Conservation (phyloP, 163 green algal genomes). For the Chlorella variabilis region DNA sequence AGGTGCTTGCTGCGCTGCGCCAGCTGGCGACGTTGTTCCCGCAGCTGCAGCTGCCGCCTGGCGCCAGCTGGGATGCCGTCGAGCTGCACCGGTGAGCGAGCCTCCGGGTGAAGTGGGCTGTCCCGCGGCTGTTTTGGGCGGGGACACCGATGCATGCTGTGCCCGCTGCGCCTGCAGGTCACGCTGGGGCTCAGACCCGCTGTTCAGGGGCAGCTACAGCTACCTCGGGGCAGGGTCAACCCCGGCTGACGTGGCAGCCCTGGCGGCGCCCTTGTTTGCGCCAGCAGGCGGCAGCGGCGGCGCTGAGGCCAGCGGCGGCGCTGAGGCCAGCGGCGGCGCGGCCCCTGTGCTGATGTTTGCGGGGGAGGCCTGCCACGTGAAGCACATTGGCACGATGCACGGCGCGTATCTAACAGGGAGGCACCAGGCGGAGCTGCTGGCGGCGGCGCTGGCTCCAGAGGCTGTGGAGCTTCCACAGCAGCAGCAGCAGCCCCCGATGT, state of each 20-base stretch:
- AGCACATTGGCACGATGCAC: conserved; percentile 48
- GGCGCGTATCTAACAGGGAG: conserved; percentile 49
- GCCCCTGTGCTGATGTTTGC: conserved; percentile 46
- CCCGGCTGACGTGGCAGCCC: conserved; percentile 42
- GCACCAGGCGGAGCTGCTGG: neutral
- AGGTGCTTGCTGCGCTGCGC: conserved; percentile 42
- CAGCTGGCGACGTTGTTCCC: conserved; percentile 6
- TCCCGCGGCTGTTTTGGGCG: neutral
- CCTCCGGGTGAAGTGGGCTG: neutral
- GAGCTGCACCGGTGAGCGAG: conserved; percentile 20
- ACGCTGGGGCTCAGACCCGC: conserved; percentile 54
- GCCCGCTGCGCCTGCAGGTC: conserved; percentile 46
- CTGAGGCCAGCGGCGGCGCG: no score
- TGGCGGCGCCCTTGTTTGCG: conserved; percentile 53
- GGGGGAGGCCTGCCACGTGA: conserved; percentile 47
- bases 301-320: neutral
- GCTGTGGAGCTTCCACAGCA: neutral
- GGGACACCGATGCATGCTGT: neutral
- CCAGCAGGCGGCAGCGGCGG: neutral
- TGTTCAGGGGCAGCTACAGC: conserved; percentile 61
- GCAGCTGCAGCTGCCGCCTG: conserved; percentile 34
- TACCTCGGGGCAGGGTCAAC: conserved; percentile 50
- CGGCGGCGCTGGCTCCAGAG: neutral
- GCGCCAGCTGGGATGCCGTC: conserved; percentile 28
- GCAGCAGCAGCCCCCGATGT: neutral